A percentile compares a stretch with the other conserved stretches of the same genome.
phyloP scores from a whole-genome alignment of 192 early-diverging fungal species.

The Mortierella antarctica region DNA sequence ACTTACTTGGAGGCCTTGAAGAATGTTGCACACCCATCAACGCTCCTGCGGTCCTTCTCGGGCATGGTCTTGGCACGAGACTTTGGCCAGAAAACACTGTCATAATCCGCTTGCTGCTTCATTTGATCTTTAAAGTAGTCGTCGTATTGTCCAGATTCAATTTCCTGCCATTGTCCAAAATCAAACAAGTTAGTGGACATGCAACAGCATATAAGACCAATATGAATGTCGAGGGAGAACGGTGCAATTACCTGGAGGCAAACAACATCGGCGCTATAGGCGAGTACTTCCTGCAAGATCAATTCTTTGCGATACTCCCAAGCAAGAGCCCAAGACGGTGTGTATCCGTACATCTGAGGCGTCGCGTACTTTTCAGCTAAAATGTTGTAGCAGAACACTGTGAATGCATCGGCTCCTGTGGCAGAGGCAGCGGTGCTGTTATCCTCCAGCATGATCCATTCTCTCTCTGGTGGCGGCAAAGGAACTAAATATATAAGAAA shows the following conservation, averaged over 20 bases:
- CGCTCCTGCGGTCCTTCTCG: constrained; percentile 84
- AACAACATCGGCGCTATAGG: constrained; percentile 91
- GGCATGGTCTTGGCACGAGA: constrained; percentile 94
- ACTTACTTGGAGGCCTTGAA: constrained; percentile 85
- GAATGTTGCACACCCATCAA: constrained; percentile 98
- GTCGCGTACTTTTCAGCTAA: constrained; percentile 92
- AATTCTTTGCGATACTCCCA: constrained; percentile 96
- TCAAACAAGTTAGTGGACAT: neutral
- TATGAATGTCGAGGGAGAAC: neutral
- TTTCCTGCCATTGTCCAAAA: constrained; percentile 69
- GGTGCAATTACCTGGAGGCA: constrained; percentile 81
- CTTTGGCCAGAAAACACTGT: constrained; percentile 94
- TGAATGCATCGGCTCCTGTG: constrained; percentile 76
- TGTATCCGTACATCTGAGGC: constrained; percentile 89
- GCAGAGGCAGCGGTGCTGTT: constrained; percentile 66
- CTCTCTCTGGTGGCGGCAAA: constrained; percentile 83
- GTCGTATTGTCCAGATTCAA: constrained; percentile 88
- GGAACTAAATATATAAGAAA: constrained; percentile 60
- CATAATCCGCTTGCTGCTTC: constrained; percentile 80
- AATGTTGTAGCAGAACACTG: constrained; percentile 94
- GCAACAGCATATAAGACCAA: neutral
- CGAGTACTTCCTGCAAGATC: constrained; percentile 85
- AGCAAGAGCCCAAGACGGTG: constrained; percentile 91
- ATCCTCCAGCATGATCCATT: constrained; percentile 91
- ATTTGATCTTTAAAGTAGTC: constrained; percentile 86